Percentiles rank a stretch among this genome's conserved stretches.
phyloP scores from a whole-genome alignment of 768 basidiomycete species.

The Suillus sp. region DNA sequence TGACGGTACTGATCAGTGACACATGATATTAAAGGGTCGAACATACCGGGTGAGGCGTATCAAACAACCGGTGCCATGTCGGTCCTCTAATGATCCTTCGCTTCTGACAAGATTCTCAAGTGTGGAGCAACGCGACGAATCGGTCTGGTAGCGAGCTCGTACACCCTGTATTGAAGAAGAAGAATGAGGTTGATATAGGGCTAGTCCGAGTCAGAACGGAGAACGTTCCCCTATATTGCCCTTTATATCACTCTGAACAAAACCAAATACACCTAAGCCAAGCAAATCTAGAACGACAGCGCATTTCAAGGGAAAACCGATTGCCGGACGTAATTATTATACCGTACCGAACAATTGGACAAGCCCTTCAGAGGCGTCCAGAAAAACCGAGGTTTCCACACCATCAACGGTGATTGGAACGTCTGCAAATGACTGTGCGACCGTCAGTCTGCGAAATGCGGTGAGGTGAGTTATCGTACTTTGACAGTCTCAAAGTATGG shows the following conservation, averaged over 20 bases:
- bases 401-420: constrained; percentile 76
- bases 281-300: constrained; percentile 53
- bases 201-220: constrained; percentile 13
- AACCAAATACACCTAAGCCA: constrained; percentile 69
- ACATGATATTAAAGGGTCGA: constrained; percentile 19
- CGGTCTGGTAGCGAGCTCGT: constrained; percentile 51
- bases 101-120: constrained; percentile 61
- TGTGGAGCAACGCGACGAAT: constrained; percentile 48
- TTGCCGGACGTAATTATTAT: constrained; percentile 15
- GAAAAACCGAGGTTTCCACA: constrained; percentile 77
- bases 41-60: constrained; percentile 67
- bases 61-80: constrained; percentile 60
- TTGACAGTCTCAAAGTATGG: constrained; percentile 73
- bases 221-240: constrained; percentile 62
- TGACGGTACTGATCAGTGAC: constrained; percentile 7
- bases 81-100: constrained; percentile 46
- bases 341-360: constrained; percentile 67
- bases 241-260: constrained; percentile 71
- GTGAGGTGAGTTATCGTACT: constrained; percentile 36
- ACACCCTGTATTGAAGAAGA: constrained; percentile 52
- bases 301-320: constrained; percentile 15
- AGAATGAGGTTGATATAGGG: constrained; percentile 14
- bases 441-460: constrained; percentile 9
- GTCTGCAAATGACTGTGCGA: constrained; percentile 78
- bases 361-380: constrained; percentile 88